These are phyloP conservation scores for Cetraspora pellucida DNA, from an alignment of 192 early-diverging fungal species.

Conservation along the genomic window DNA sequence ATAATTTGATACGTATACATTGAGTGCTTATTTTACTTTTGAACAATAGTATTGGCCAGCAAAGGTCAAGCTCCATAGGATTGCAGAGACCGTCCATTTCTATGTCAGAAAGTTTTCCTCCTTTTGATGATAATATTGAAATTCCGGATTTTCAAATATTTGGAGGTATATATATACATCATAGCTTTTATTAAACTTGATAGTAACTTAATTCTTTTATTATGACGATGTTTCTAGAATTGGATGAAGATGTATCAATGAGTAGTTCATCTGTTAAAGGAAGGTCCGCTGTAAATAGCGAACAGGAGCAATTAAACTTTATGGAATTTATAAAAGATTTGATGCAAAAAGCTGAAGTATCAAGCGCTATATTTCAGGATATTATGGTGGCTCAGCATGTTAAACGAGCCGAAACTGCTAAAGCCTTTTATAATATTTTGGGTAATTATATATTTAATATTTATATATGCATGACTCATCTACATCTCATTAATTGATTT, in stretches of 20 bases:
- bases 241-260: background rate
- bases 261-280: background rate
- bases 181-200: background rate
- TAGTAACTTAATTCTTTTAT: background rate
- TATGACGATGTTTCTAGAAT: background rate
- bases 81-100: background rate
- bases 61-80: background rate
- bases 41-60: background rate
- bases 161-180: background rate
- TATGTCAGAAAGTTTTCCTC: background rate
- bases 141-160: slow-evolving; percentile 10
- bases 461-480: background rate
- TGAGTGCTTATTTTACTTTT: background rate
- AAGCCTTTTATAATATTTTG: slow-evolving; percentile 16
- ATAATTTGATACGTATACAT: background rate
- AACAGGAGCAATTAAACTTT: slow-evolving; percentile 8
- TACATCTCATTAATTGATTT: background rate
- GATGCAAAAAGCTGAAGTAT: background rate
- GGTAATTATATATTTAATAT: background rate
- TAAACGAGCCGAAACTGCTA: background rate
- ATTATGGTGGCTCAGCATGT: slow-evolving; percentile 12
- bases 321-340: slow-evolving; percentile 1
- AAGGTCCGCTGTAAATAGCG: background rate
- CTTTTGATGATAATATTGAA: background rate
- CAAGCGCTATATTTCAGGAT: slow-evolving; percentile 15